Base-by-base conservation (phyloP, 2,329 filamentous ascomycete species). In the Drechmeria coniospora region DNA sequence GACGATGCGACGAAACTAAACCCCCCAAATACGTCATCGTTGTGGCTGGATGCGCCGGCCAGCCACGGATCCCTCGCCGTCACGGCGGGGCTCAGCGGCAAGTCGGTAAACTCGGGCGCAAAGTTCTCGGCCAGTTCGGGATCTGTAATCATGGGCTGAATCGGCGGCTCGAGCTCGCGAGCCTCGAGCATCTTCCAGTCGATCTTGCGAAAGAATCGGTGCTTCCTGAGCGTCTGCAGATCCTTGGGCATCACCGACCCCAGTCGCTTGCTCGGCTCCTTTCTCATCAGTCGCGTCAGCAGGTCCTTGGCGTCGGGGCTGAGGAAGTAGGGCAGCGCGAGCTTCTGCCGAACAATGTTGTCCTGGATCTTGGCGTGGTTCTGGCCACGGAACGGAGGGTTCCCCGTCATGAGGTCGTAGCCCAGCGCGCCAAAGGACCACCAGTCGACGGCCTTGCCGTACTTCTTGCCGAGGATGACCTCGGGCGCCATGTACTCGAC, bases 401-500 rank as follows among this genome's bases (percentile, higher is more conserved):
- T 76, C 29, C 92, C 90, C 8, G 87, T 95, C 50, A 98, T 75
- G 20, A 98, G 63, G 50, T 98, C 90, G 51, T 77, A 92, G 19
- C 82, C 84, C 25, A 98, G 68, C 3, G 87, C 86, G 20, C 92
- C 90, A 25, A 98, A 76, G 4, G 86, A 93, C 90, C 90, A 98
- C 87, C 87, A 98, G 57, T 98, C 90, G 12, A 94, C 92, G 2
- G 84, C 77, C 52, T 86, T 87, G 45, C 87, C 86, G 51, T 98
- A 98, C 39, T 81, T 76, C 38, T 80, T 75, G 35, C 84, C 86
- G 36, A 76, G 69, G 34, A 98, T 74, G 28, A 98, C 80, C 56
- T 98, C 90, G 1, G 90, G 90, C 0, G 90, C 92, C 90, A 98
- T 98, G 65, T 98, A 98, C 51, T 95, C 90, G 32, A 94, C 78